Conservation (phyloP, 192 early-diverging fungal genomes). For the Martensiomyces pterosporus region DNA sequence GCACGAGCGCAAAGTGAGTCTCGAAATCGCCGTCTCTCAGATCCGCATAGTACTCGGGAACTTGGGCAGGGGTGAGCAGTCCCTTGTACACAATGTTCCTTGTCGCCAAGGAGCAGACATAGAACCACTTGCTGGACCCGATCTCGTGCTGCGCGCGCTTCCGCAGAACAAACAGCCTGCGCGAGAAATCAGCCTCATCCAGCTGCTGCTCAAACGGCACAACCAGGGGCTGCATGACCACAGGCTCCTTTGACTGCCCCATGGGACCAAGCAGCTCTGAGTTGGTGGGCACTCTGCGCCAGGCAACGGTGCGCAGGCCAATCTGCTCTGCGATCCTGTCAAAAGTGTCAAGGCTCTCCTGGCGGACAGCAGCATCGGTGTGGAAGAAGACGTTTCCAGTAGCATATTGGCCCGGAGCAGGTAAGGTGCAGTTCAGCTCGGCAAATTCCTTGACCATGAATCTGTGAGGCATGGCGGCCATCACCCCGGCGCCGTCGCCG, state of each 20-base stretch:
- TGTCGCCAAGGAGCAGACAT: constrained; percentile 92
- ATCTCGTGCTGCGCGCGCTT: constrained; percentile 88
- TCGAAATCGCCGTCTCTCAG: constrained; percentile 75
- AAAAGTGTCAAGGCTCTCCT: constrained; percentile 71
- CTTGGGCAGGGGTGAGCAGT: constrained; percentile 89
- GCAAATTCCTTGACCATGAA: constrained; percentile 68
- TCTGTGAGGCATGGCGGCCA: constrained; percentile 91
- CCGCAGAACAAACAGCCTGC: constrained; percentile 83
- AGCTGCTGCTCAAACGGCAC: constrained; percentile 47
- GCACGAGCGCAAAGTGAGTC: constrained; percentile 94
- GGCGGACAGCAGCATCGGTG: constrained; percentile 57
- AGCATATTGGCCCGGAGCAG: constrained; percentile 82
- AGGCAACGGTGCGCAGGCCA: constrained; percentile 76
- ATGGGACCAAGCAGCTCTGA: constrained; percentile 85
- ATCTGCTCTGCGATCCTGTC: constrained; percentile 73
- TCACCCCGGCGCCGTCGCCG: constrained; percentile 98
- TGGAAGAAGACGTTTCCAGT: constrained; percentile 94
- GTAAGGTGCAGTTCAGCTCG: constrained; percentile 62
- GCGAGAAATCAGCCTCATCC: constrained; percentile 61
- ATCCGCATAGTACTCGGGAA: constrained; percentile 91
- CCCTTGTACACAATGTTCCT: constrained; percentile 98
- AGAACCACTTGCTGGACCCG: constrained; percentile 87
- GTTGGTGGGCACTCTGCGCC: constrained; percentile 86
- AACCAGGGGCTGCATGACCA: constrained; percentile 90
- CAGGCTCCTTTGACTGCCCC: constrained; percentile 85